Evolutionary conservation across 345 rosid species (phyloP), one percentile per base, ranked within the genome.

Genomic region (Moringa oleifera): DNA sequence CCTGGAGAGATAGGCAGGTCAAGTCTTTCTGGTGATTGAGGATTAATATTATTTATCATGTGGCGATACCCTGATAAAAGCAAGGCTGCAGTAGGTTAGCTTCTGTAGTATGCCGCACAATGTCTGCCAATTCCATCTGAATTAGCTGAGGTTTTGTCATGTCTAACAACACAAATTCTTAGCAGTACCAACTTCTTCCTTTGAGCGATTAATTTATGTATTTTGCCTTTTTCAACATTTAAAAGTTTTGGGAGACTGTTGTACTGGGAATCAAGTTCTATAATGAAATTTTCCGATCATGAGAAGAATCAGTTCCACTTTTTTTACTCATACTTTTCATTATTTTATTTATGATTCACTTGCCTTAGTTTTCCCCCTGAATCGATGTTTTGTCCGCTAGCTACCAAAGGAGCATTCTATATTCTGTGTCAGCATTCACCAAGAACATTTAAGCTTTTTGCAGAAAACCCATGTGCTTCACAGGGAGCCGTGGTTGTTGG

Each of bases 1-100:
- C 52, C 76, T 91, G 69, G 84, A 91, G 75, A 84, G 92, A 82
- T 88, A 77, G 47, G 47, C 12, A 4, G 47, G 47, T 15, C 47
- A 4, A 41, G 12, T 41, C 17, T 41, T 4, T 41, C 47, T 41
- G 47, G 47, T 5, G 47, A 41, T 41, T 41, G 8, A 2, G 8
- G 3, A 8, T 28, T 2, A 8, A 28, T 28, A 3, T 2, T 28
- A 28, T 28, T 28, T 28, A 28, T 28, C 33, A 28, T 28, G 33
- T 28, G 8, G 33, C 8, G 33, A 28, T 3, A 8, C 33, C 8
- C 33, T 8, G 33, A 28, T 28, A 28, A 28, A 28, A 28, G 33
- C 3, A 8, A 8, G 33, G 33, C 8, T 28, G 33, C 33, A 2
- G 33, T 28, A 28, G 33, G 33, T 28, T 28, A 28, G 8, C 3